Base-by-base conservation (phyloP, 2,329 filamentous ascomycete species). In the Penicillium sp. region DNA sequence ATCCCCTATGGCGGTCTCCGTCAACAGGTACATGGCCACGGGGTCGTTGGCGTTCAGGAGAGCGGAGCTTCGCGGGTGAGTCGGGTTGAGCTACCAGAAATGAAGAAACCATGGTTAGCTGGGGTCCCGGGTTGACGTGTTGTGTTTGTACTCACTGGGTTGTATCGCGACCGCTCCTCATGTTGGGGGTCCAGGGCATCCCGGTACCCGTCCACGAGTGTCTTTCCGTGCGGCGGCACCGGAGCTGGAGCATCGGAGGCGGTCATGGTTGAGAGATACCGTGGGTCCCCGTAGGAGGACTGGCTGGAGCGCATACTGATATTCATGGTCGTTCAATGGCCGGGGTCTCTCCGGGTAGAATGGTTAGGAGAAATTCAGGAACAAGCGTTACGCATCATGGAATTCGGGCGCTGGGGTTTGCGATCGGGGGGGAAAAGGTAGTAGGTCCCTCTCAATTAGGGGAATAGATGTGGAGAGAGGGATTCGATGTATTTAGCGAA, bases 1-100 rank as follows among this genome's bases (percentile, higher is more conserved):
- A 76, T 99, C 94, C 59, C 88, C 85, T 59, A 99, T 85, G 21
- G 94, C 94, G 21, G 91, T 97, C 78, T 97, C 93, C 61, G 94
- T 93, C 58, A 99, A 84, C 47, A 99, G 80, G 73, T 97, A 95
- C 73, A 96, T 87, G 67, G 92, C 89, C 45, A 99, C 82, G 0
- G 82, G 82, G 67, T 88, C 85, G 63, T 77, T 80, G 56, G 75
- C 68, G 54, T 80, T 77, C 27, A 77, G 67, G 25, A 76, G 67
- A 33, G 71, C 69, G 6, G 76, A 75, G 62, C 71, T 75, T 49
- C 66, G 71, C 15, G 69, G 70, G 35, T 73, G 70, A 13, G 63
- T 57, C 15, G 70, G 58, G 54, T 89, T 59, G 82, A 84, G 73
- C 90, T 89, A 58, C 54, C 29, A 33, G n/a, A 61, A 42, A 38